These are phyloP conservation scores for Lyophyllum atratum DNA, from an alignment of 768 basidiomycete species.

Conservation along the genomic window DNA sequence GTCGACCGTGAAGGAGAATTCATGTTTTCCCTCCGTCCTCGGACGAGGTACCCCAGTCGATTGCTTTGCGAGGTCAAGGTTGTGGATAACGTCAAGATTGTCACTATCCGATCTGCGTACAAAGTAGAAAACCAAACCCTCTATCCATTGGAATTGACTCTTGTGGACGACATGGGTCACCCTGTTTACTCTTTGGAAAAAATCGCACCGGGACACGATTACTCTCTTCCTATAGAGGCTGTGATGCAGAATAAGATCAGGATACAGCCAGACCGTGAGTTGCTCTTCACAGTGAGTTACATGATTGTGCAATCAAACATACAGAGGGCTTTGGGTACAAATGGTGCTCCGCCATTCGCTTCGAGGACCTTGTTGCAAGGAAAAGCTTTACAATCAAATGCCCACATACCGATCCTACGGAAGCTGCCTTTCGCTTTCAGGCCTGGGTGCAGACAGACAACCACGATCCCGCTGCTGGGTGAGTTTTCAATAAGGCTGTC, in stretches of 20 bases:
- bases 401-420: constrained; percentile 74
- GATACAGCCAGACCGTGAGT: constrained; percentile 90
- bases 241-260: constrained; percentile 81
- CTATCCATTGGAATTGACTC: constrained; percentile 88
- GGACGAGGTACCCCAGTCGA: constrained; percentile 72
- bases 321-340: constrained; percentile 95
- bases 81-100: constrained; percentile 89
- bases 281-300: neutral
- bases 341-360: constrained; percentile 87
- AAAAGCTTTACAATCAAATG: constrained; percentile 81
- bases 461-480: constrained; percentile 55
- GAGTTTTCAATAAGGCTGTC: constrained; percentile 22
- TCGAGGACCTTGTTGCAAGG: constrained; percentile 81
- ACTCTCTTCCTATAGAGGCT: constrained; percentile 86
- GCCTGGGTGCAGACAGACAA: constrained; percentile 81
- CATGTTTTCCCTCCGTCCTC: constrained; percentile 82
- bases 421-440: constrained; percentile 94
- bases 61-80: constrained; percentile 89
- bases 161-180: constrained; percentile 85
- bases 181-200: constrained; percentile 81
- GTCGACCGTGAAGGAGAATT: constrained; percentile 95
- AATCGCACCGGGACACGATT: constrained; percentile 89
- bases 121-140: constrained; percentile 89
- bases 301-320: constrained; percentile 2
- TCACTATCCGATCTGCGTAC: constrained; percentile 92